Evolutionary conservation across 1,284 basidiomycete species (phyloP), one percentile per base, ranked within the genome.

Genomic region (Ustilago shanxiensis): DNA sequence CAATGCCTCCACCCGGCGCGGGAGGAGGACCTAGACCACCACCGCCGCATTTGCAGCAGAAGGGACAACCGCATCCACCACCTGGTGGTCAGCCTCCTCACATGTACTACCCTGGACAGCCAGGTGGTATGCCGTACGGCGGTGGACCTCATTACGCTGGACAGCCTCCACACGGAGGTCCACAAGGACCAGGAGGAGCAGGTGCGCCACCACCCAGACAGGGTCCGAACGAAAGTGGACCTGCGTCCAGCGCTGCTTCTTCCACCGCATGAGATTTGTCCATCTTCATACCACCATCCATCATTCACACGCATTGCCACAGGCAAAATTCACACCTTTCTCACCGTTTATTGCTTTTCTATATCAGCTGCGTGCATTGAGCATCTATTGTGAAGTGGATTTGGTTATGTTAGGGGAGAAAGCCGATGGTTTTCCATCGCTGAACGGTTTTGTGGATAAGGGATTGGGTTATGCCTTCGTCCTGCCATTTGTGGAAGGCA

Each of bases 1-100:
- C 76, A 3, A 78, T 78, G 71, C 76, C 72, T n/a, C 72, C 72
- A 33, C 72, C 67, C 1, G 68, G 71, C 33, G 52, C 70, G 7
- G 65, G 59, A 7, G 76, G 76, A 2, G 69, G 51, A 35, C 71
- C 76, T 35, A 59, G 73, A 22, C 73, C 65, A 18, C 73, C 73
- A 44, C 73, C 73, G 26, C 72, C 72, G 55, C 73, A 76, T 29
- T 44, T 76, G 13, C 72, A 74, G 26, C 64, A 68, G 41, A 67
- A 68, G 35, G 64, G 64, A 24, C 63, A 66, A 44, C 56, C 51
- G 26, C 60, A 59, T 16, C 72, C 62, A 7, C 66, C 61, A 13
- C 61, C 26, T 20, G 56, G 52, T 11, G 70, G 60, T 3, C 71
- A 73, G 24, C 66, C 66, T 37, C 66, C 61, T 28, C 66, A 69